These are phyloP conservation scores for Solanum bukasovii DNA, from an alignment of 257 asterid genomes.

Conservation along the genomic window DNA sequence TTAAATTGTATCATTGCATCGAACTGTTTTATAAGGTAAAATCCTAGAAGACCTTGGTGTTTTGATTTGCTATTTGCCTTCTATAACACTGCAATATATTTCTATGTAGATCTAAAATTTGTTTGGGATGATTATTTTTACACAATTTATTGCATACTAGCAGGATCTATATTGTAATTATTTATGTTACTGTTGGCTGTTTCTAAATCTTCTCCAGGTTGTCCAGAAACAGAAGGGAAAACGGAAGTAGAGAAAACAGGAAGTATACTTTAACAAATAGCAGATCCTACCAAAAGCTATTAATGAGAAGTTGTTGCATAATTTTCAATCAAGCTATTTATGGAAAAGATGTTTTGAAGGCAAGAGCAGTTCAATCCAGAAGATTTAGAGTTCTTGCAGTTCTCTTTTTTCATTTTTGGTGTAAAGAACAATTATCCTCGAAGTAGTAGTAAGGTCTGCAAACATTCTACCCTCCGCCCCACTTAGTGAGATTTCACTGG, in stretches of 20 bases:
- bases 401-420: background rate
- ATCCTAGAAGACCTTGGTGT: background rate
- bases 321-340: background rate
- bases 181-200: background rate
- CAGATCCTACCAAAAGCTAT: background rate
- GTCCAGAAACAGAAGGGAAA: background rate
- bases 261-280: background rate
- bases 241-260: background rate
- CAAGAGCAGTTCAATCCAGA: background rate
- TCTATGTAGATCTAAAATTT: too few species aligned
- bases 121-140: background rate
- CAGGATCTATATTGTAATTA: background rate
- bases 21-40: background rate
- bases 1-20: background rate
- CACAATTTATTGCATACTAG: background rate
- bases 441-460: too few species aligned
- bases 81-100: background rate
- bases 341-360: background rate
- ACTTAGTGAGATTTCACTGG: too few species aligned
- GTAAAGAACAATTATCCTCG: too few species aligned
- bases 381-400: background rate
- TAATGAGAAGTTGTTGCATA: background rate
- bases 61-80: background rate
- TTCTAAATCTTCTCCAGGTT: background rate
- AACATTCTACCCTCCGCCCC: too few species aligned